Base-by-base conservation (phyloP, 2,329 filamentous ascomycete species). In the Chalara sp. region DNA sequence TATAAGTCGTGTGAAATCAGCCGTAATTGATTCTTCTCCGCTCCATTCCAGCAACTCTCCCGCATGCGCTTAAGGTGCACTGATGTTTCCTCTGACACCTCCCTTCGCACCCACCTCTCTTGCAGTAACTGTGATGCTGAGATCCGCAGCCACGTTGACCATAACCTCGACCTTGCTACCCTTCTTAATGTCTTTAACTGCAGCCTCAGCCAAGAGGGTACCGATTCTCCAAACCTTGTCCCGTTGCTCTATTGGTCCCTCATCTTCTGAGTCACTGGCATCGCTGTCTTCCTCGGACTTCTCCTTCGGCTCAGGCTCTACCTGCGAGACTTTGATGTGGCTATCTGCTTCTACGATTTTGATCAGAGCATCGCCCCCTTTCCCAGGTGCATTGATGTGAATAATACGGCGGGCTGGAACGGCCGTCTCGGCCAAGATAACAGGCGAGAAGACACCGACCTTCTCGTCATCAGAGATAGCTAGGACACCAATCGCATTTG, bases 201-300 rank as follows among this genome's bases (percentile, higher is more conserved):
- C 87, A 8, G 89, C 86, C 75, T 99, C 93, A 54, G 90, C 91
- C 53, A 99, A 80, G 32, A 84, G 76, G 57, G 78, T 82, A 61
- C 88, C 87, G 45, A 89, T 80, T 78, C 95, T 96, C 89, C 90
- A 96, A 53, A 93, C 76, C 78, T 93, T 90, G 72, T 95, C 87
- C 57, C 91, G 80, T 64, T 84, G 79, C 73, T 96, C 91, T 70
- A 96, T 88, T 50, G 86, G 86, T 61, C 95, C 89, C 35, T 96
- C 89, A 42, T 87, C 80, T 48, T 75, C 73, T 7, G 73, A 76
- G 31, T 80, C 76, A 40, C 76, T 78, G 49, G 72, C 78, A 44
- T 77, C 75, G 21, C 75, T 73, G 55, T 80, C 79, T 56, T 83
- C 78, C 59, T 79, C 76, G 61, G 72, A 74, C 55, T 76, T 74